Evolutionary conservation across 768 basidiomycete genomes (phyloP).

Genomic region (Boletales sp.): DNA sequence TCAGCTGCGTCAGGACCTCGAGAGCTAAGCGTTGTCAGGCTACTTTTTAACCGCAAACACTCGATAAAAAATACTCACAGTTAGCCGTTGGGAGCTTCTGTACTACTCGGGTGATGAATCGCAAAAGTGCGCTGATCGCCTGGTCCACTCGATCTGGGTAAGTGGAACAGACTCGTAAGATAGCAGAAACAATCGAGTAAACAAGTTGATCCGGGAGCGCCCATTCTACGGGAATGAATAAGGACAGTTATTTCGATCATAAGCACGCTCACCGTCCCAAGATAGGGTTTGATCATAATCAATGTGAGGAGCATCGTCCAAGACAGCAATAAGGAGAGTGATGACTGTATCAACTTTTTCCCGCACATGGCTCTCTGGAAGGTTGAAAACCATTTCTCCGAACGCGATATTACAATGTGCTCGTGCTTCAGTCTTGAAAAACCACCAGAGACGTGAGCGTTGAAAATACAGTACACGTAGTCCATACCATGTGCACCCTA

Average conservation of each 20-base stretch:
- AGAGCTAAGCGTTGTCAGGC: conserved; percentile 42
- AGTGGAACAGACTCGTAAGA: conserved; percentile 60
- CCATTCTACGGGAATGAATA: conserved; percentile 55
- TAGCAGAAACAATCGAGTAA: conserved; percentile 71
- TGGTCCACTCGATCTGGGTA: conserved; percentile 47
- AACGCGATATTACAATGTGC: conserved; percentile 83
- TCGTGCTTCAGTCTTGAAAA: conserved; percentile 57
- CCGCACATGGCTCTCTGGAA: conserved; percentile 50
- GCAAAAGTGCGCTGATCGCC: conserved; percentile 56
- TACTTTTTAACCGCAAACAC: neutral
- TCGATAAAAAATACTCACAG: conserved; percentile 40
- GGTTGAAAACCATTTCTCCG: conserved; percentile 69
- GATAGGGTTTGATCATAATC: conserved; percentile 77
- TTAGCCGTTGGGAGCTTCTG: conserved; percentile 49
- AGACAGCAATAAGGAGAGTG: conserved; percentile 59
- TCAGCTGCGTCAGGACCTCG: conserved; percentile 69
- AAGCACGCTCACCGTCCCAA: conserved; percentile 62
- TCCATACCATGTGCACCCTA: conserved; percentile 57
- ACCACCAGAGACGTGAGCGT: neutral
- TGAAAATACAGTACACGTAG: neutral
- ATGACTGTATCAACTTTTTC: conserved; percentile 52
- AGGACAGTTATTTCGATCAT: no score
- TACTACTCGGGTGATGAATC: conserved; percentile 56
- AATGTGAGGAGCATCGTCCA: conserved; percentile 68
- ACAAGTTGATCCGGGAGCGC: conserved; percentile 82